A percentile compares a stretch with the other conserved stretches of the same genome.
Evolutionary conservation across 2,329 filamentous ascomycete genomes (phyloP).

Genomic region (Fusarium robinianum): DNA sequence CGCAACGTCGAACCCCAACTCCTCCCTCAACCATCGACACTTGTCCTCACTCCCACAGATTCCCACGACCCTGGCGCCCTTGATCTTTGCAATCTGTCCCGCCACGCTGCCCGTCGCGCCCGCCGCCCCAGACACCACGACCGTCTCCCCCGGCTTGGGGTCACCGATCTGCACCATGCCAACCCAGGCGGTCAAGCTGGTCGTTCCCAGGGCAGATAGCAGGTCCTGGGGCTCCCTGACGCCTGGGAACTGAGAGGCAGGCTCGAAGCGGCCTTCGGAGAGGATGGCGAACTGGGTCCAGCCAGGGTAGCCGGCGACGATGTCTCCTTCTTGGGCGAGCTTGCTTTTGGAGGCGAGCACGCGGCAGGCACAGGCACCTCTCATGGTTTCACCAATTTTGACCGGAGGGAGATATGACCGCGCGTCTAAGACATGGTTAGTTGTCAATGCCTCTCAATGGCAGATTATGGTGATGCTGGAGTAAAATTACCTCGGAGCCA

Average conservation of each 20-base stretch:
- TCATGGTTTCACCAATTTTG: conserved; percentile 70
- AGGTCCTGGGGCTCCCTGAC: conserved; percentile 59
- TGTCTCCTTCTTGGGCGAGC: conserved; percentile 59
- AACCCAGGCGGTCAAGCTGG: conserved; percentile 76
- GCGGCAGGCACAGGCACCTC: conserved; percentile 62
- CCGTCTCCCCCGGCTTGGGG: conserved; percentile 70
- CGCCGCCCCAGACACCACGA: conserved; percentile 77
- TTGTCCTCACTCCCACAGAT: conserved; percentile 70
- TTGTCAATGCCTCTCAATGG: background rate
- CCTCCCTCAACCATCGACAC: conserved; percentile 65
- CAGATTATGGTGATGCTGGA: background rate
- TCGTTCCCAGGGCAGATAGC: conserved; percentile 66
- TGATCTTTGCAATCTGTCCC: conserved; percentile 77
- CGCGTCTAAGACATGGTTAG: conserved; percentile 40
- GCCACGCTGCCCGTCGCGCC: conserved; percentile 78
- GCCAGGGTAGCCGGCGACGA: conserved; percentile 59
- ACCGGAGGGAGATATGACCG: conserved; percentile 71
- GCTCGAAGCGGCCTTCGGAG: conserved; percentile 54
- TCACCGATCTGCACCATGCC: conserved; percentile 71
- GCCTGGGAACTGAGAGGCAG: conserved; percentile 46
- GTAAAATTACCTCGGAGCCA: conserved; percentile 62
- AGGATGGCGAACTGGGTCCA: conserved; percentile 71
- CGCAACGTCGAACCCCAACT: conserved; percentile 69
- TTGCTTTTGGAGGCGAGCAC: conserved; percentile 64
- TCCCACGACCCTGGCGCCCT: conserved; percentile 65